Evolutionary conservation across 2,329 filamentous ascomycete genomes (phyloP), one percentile per base, ranked within the genome.

Genomic region (Bipolaris bicolor): DNA sequence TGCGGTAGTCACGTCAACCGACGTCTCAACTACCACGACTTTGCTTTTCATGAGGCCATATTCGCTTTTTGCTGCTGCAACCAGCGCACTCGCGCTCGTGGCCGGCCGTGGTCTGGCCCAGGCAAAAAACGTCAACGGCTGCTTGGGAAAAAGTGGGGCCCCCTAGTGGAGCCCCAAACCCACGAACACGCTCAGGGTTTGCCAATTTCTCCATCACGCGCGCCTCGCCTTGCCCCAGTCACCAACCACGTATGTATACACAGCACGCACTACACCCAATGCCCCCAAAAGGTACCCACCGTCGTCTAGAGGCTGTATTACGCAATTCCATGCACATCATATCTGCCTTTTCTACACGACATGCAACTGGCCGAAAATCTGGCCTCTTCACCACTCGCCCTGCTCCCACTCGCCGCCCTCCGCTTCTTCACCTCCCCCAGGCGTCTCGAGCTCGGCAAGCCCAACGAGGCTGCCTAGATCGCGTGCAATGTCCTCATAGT

Each of bases 371-470:
- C 66, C 64, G 65, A 65, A 56, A 44, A 50, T 44, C 41, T 57
- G 54, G 34, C 55, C 29, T 22, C 56, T 48, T 57, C 20, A 54
- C 29, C 33, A 54, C 40, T 4, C 53, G 47, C 44, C 43, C 47
- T 41, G 48, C 53, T 65, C 55, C 47, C 45, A 46, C 53, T 65
- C 55, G 49, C 45, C 61, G 36, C 52, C 54, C 39, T 57, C 57
- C 31, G 56, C 58, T 37, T 58, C 36, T 5, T 47, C 46, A 60
- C 53, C 47, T 43, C 55, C 52, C 46, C 51, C 55, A 34, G 60
- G 71, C 67, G 60, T 63, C 65, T 73, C 67, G 62, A 74, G 64
- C 51, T 70, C 68, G 47, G 69, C 73, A 53, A 72, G 60, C 49
- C 66, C 61, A 29, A 61, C 67, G 37, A 76, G 67, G 50, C 58